phyloP scores from a whole-genome alignment of 1,284 basidiomycete genomes.

The Hemileia vastatrix region DNA sequence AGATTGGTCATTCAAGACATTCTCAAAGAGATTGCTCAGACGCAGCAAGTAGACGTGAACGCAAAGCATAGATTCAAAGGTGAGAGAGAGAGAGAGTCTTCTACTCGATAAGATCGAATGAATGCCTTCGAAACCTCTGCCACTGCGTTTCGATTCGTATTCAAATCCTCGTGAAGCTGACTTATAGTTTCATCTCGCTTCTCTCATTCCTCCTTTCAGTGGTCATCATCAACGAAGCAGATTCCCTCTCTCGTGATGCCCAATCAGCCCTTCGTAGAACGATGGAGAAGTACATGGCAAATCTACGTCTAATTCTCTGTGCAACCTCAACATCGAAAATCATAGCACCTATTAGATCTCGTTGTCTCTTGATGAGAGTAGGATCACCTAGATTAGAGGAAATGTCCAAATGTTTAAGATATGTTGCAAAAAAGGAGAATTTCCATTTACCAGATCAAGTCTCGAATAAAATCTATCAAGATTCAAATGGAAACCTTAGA shows the following conservation, averaged over 20 bases:
- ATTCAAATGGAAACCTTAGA: constrained; percentile 80
- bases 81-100: constrained; percentile 40
- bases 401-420: constrained; percentile 69
- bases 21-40: constrained; percentile 96
- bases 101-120: neutral
- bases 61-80: constrained; percentile 96
- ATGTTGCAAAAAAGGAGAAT: constrained; percentile 71
- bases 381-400: constrained; percentile 72
- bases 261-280: constrained; percentile 93
- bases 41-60: constrained; percentile 90
- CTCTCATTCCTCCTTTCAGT: constrained; percentile 51
- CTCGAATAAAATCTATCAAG: constrained; percentile 62
- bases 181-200: neutral
- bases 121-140: no score
- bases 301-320: constrained; percentile 91
- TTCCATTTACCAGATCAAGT: constrained; percentile 70
- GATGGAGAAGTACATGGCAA: constrained; percentile 99
- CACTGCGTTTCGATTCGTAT: neutral
- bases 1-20: constrained; percentile 92
- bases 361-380: constrained; percentile 85
- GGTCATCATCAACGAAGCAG: constrained; percentile 95
- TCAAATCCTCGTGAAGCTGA: neutral
- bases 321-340: constrained; percentile 91
- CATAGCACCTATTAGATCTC: constrained; percentile 90
- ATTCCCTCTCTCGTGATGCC: constrained; percentile 84